phyloP scores from a whole-genome alignment of 2,329 filamentous ascomycete species.

The Talaromyces sp. region DNA sequence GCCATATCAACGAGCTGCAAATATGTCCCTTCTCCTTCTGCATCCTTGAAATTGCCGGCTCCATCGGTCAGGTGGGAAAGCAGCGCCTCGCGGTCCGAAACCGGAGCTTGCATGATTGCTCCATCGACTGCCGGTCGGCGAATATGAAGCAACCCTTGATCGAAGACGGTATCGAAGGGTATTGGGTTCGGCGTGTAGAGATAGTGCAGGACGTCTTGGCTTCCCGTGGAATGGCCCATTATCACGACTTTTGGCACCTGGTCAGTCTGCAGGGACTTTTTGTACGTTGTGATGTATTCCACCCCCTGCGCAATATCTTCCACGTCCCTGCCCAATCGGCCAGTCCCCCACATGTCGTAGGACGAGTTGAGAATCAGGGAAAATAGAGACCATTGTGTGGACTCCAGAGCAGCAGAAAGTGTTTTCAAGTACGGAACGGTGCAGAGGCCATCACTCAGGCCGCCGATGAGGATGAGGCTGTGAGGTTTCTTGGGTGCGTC shows the following conservation, averaged over 20 bases:
- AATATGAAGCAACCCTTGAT: constrained; percentile 23
- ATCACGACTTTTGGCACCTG: constrained; percentile 52
- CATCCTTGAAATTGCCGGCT: constrained; percentile 10
- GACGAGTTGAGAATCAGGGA: constrained; percentile 49
- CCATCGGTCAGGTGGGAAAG: constrained; percentile 29
- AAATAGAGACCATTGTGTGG: constrained; percentile 49
- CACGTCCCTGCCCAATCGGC: constrained; percentile 50
- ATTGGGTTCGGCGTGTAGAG: constrained; percentile 41
- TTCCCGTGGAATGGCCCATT: constrained; percentile 66
- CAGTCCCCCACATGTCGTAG: constrained; percentile 51
- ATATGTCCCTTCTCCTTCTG: constrained; percentile 20
- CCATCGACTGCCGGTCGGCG: constrained; percentile 59
- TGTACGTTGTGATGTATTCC: constrained; percentile 42
- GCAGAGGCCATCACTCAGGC: constrained; percentile 53
- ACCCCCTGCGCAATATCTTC: constrained; percentile 50
- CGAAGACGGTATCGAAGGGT: constrained; percentile 22
- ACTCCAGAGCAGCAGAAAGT: constrained; percentile 45
- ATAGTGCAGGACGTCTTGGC: constrained; percentile 65
- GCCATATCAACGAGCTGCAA: constrained; percentile 31
- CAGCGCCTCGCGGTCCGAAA: constrained; percentile 68
- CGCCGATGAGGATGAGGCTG: constrained; percentile 55
- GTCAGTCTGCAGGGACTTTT: constrained; percentile 15
- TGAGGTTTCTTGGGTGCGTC: constrained; percentile 30
- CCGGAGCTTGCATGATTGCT: constrained; percentile 72
- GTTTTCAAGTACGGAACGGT: constrained; percentile 50